phyloP scores from a whole-genome alignment of 1,139 yeast species.

The Yamadazyma diospyri region DNA sequence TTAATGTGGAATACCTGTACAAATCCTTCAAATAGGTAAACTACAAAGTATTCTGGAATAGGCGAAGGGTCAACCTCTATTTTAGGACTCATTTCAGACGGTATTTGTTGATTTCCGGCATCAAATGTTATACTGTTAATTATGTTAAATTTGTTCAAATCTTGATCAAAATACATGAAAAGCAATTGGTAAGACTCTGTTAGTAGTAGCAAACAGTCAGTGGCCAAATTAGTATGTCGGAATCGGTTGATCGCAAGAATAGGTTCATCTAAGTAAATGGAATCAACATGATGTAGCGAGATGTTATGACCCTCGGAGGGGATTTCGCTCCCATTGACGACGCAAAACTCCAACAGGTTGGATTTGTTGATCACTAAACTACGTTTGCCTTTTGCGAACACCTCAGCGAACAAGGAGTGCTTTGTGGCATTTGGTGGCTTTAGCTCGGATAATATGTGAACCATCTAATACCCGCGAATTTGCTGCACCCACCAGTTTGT shows the following conservation, averaged over 20 bases:
- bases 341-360: conserved; percentile 18
- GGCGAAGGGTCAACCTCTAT: conserved; percentile 17
- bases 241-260: conserved; percentile 17
- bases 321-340: conserved; percentile 1
- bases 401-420: conserved; percentile 15
- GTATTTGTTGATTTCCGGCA: conserved; percentile 26
- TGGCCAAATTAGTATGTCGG: conserved; percentile 9
- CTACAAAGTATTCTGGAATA: conserved; percentile 18
- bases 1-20: conserved; percentile 22
- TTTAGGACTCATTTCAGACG: conserved; percentile 23
- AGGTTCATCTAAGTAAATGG: conserved; percentile 15
- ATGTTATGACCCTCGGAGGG: not conserved
- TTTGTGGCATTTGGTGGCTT: conserved; percentile 16
- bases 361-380: conserved; percentile 19
- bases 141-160: conserved; percentile 8
- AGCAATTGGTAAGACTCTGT: conserved; percentile 15
- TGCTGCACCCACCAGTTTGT: not conserved
- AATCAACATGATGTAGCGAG: conserved; percentile 10
- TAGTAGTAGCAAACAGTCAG: conserved; percentile 17
- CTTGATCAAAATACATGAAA: conserved; percentile 12
- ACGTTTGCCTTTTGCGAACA: conserved; percentile 10
- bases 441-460: conserved; percentile 20
- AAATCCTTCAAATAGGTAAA: conserved; percentile 30
- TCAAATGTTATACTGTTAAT: conserved; percentile 16
- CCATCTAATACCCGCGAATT: conserved; percentile 8